Base-by-base conservation (phyloP, 345 rosid genomes). In the Geranium rotundifolium region DNA sequence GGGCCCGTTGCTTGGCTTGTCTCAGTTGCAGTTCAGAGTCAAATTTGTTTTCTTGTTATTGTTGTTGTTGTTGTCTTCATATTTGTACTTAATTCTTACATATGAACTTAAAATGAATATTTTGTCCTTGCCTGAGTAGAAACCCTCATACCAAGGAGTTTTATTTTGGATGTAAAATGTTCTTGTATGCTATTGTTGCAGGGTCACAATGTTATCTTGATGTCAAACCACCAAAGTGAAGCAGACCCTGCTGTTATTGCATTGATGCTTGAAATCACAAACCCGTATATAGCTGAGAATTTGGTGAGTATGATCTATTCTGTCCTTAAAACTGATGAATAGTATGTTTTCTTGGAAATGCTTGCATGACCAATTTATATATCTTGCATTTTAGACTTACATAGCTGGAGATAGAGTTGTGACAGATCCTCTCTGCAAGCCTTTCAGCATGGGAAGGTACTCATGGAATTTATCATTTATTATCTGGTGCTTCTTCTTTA, bases 381-480 rank as follows among this genome's bases (percentile, higher is more conserved):
- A 14, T 67, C 29, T 59, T 49, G 58, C 20, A 67, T 60, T 77
- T 80, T 78, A 93, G 99, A 83, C 74, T 63, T 93, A 87, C 69
- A 81, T 93, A 49, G 99, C 99, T 63, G 97, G 99, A 67, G 99
- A 93, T 77, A 85, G 99, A 76, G 99, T 93, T 69, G 63, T 93
- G 50, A 84, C 91, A 57, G 99, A 93, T 80, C 89, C 96, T 78
- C 97, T 93, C 66, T 85, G 99, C 83, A 87, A 86, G 83, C 99
- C 99, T 57, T 93, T 93, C 79, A 93, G 99, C 73, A 85, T 93
- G 81, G 99, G 99, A 81, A 89, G 99, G 97, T 93, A 73, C 71
- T 79, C 41, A 9, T 17, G 16, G 15, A 29, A 54, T 27, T 19
- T n/a, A 31, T 64, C 4, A 19, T 15, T 7, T 2, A 58, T 23